Conservation (phyloP, 116 monocot genomes). For the Papilionanthe hybrid region DNA sequence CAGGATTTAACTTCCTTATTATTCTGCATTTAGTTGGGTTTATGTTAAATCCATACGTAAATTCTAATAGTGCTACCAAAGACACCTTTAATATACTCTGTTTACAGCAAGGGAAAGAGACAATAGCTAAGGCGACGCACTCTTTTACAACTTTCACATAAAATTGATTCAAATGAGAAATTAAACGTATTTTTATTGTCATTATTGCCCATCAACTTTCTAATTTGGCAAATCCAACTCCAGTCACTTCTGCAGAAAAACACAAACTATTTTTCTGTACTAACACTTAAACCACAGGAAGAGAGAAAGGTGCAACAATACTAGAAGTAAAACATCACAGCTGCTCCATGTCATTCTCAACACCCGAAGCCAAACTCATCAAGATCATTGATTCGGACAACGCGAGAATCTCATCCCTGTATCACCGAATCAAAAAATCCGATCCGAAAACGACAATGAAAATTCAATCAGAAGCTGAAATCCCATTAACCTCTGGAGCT, state of each 20-base stretch:
- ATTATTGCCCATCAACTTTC: background rate
- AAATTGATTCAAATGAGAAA: background rate
- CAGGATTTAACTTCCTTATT: too few relatives aligned
- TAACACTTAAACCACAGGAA: constrained; percentile 28
- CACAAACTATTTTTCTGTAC: background rate
- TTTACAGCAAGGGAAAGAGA: background rate
- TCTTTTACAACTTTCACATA: background rate
- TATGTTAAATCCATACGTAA: too few relatives aligned
- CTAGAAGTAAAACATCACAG: constrained; percentile 50
- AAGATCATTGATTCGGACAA: constrained; percentile 36
- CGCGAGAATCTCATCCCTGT: constrained; percentile 26
- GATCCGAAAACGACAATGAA: background rate
- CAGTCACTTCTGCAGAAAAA: too few relatives aligned
- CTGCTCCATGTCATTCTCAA: background rate
- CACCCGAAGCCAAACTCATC: constrained; percentile 10
- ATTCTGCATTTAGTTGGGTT: too few relatives aligned
- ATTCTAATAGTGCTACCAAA: too few relatives aligned
- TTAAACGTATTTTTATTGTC: background rate
- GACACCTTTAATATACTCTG: too few relatives aligned
- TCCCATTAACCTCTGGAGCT: constrained; percentile 51
- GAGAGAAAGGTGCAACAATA: constrained; percentile 33
- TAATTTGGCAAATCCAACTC: too few relatives aligned
- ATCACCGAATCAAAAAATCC: constrained; percentile 9
- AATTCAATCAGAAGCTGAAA: constrained; percentile 6
- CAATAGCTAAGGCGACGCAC: background rate